These are phyloP conservation scores for Magnusiomyces paraingens DNA, from an alignment of 1,139 yeast species.

Conservation along the genomic window DNA sequence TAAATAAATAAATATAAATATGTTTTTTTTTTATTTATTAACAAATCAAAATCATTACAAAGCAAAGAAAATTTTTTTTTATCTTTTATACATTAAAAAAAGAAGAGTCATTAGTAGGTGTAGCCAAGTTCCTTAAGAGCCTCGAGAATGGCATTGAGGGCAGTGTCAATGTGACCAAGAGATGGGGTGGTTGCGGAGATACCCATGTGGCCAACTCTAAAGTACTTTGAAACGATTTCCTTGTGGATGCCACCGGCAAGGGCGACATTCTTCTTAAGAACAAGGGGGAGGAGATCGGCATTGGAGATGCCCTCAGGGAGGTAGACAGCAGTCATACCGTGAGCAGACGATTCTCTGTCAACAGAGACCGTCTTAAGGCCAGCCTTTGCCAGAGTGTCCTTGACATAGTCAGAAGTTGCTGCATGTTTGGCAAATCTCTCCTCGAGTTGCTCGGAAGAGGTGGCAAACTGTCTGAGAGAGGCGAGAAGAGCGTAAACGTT, in stretches of 20 bases:
- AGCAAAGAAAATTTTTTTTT: background rate
- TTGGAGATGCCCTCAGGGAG: slow-evolving; percentile 74
- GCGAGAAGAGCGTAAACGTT: slow-evolving; percentile 74
- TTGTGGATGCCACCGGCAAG: slow-evolving; percentile 91
- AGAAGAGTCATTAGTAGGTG: slow-evolving; percentile 5
- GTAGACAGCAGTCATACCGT: slow-evolving; percentile 83
- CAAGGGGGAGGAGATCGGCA: slow-evolving; percentile 49
- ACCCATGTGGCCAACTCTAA: slow-evolving; percentile 97
- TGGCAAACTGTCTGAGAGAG: slow-evolving; percentile 66
- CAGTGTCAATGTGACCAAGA: slow-evolving; percentile 14
- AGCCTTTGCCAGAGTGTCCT: slow-evolving; percentile 44
- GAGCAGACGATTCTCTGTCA: slow-evolving; percentile 60
- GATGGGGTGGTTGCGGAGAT: slow-evolving; percentile 42
- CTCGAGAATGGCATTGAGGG: slow-evolving; percentile 8
- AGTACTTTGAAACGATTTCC: slow-evolving; percentile 72
- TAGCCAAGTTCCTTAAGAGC: slow-evolving; percentile 15
- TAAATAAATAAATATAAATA: background rate
- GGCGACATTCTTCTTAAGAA: slow-evolving; percentile 66
- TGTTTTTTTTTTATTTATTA: background rate
- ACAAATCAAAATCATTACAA: background rate
- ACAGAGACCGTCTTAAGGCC: slow-evolving; percentile 67
- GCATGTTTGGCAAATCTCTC: slow-evolving; percentile 59
- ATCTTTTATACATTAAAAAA: no score
- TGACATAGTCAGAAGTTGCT: slow-evolving; percentile 58
- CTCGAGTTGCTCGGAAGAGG: slow-evolving; percentile 46